Evolutionary conservation across 208 protist genomes (phyloP), one percentile per base, ranked within the genome.

Genomic region (Naegleria lovaniensis): DNA sequence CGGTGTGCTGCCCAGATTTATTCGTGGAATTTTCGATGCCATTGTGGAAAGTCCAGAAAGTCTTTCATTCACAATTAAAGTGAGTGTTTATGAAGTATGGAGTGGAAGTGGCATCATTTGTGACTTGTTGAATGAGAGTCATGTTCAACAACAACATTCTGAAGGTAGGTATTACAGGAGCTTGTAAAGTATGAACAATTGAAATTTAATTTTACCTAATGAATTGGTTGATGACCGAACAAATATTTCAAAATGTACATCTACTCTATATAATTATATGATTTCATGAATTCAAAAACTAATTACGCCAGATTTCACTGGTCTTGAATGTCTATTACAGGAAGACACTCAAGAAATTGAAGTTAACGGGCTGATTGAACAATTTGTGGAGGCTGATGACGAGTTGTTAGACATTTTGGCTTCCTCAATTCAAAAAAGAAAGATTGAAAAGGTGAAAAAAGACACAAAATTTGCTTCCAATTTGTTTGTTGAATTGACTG

Each of bases 261-360:
- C n/a, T n/a, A n/a, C n/a, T n/a, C n/a, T n/a, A n/a, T n/a, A n/a
- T n/a, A n/a, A n/a, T n/a, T n/a, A n/a, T n/a, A n/a, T n/a, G n/a
- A n/a, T n/a, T n/a, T n/a, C n/a, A n/a, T n/a, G n/a, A n/a, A n/a
- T n/a, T n/a, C 43, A 48, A 48, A 1, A 1, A 48, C 43, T 22
- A 67, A 22, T 67, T 67, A 67, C 22, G 7, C 19, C 11, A 79
- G 67, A 40, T 43, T 16, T 38, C 11, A 33, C 39, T 25, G 83
- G 83, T 29, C 41, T 85, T 0, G 83, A 40, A 85, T 85, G 83
- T 48, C 41, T 48, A 85, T 43, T 85, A 19, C 83, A 85, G n/a
- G 83, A 85, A 48, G 83, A 85, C 0, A 85, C 39, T 48, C 22
- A 48, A 25, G 83, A 85, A 22, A 48, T 85, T 85, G 83, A 85